Conservation (phyloP, 768 basidiomycete genomes). For the Pulveroboletus sp. region DNA sequence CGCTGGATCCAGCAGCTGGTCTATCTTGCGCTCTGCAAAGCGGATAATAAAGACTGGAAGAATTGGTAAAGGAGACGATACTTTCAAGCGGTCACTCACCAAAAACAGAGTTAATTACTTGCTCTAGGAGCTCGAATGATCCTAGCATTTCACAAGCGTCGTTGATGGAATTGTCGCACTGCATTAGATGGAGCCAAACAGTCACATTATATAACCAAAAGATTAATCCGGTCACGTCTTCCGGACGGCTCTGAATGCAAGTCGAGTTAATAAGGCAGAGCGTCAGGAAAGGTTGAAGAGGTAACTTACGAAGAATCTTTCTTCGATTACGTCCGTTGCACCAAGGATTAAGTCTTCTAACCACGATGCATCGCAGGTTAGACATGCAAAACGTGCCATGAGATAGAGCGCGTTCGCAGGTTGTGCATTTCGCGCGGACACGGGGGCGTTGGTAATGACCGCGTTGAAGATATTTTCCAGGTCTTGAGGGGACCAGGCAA, state of each 20-base stretch:
- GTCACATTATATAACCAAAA: slow-evolving; percentile 96
- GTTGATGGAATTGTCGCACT: slow-evolving; percentile 75
- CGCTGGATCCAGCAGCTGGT: slow-evolving; percentile 75
- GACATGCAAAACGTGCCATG: slow-evolving; percentile 87
- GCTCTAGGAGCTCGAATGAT: slow-evolving; percentile 82
- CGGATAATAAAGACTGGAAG: slow-evolving; percentile 88
- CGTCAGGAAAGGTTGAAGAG: slow-evolving; percentile 4
- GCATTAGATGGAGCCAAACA: slow-evolving; percentile 86
- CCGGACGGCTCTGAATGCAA: slow-evolving; percentile 61
- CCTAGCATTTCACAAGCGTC: slow-evolving; percentile 80
- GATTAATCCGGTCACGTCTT: slow-evolving; percentile 80
- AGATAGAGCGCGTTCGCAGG: slow-evolving; percentile 92
- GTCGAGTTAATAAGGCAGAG: slow-evolving; percentile 12
- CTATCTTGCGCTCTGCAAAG: slow-evolving; percentile 84
- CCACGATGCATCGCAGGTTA: slow-evolving; percentile 88
- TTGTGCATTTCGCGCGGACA: slow-evolving; percentile 68
- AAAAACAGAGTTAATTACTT: slow-evolving; percentile 91
- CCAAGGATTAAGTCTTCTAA: slow-evolving; percentile 89
- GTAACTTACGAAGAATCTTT: slow-evolving; percentile 79
- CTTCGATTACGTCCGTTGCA: slow-evolving; percentile 89
- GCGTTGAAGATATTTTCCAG: slow-evolving; percentile 78
- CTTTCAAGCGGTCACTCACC: slow-evolving; percentile 44
- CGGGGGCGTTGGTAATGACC: slow-evolving; percentile 71
- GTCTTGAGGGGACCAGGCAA: slow-evolving; percentile 83
- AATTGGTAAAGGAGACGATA: not conserved